phyloP scores from a whole-genome alignment of 352 stramenopile species.

The Phytophthora quininea region DNA sequence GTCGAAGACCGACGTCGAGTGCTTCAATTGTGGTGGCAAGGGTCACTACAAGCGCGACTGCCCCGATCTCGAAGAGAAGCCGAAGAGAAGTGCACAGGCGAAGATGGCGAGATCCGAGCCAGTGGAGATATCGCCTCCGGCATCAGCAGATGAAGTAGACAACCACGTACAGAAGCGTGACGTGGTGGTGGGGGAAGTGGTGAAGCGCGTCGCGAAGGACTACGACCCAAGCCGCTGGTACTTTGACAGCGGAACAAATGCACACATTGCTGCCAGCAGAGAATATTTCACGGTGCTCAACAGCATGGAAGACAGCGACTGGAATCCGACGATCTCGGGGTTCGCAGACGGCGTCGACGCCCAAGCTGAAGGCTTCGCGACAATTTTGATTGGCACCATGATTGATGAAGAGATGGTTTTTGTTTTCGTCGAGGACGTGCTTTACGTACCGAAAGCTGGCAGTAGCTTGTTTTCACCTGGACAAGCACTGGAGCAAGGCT shows the following conservation, averaged over 20 bases:
- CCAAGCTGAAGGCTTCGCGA: conserved; percentile 21
- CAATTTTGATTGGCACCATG: conserved; percentile 7
- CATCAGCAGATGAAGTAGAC: background rate
- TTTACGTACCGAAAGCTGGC: conserved; percentile 4
- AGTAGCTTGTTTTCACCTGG: conserved; percentile 20
- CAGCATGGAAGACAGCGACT: conserved; percentile 24
- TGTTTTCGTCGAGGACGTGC: conserved; percentile 7
- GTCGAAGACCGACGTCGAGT: background rate
- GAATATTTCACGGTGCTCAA: conserved; percentile 20
- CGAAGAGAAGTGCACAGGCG: background rate
- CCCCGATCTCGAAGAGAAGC: background rate
- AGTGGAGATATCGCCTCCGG: background rate
- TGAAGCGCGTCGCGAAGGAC: background rate
- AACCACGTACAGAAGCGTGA: background rate
- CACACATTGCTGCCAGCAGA: conserved; percentile 18
- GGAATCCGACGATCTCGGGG: conserved; percentile 12
- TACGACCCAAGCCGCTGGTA: conserved; percentile 15
- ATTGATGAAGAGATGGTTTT: conserved; percentile 8
- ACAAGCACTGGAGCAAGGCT: conserved; percentile 8
- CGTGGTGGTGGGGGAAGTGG: background rate
- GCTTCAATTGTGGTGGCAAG: background rate
- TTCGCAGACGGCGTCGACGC: conserved; percentile 11
- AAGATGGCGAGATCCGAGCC: conserved; percentile 6
- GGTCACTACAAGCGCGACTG: conserved; percentile 4
- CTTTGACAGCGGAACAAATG: conserved; percentile 20